phyloP scores from a whole-genome alignment of 306 rosid genomes.

The Hippophae gyantsensis region DNA sequence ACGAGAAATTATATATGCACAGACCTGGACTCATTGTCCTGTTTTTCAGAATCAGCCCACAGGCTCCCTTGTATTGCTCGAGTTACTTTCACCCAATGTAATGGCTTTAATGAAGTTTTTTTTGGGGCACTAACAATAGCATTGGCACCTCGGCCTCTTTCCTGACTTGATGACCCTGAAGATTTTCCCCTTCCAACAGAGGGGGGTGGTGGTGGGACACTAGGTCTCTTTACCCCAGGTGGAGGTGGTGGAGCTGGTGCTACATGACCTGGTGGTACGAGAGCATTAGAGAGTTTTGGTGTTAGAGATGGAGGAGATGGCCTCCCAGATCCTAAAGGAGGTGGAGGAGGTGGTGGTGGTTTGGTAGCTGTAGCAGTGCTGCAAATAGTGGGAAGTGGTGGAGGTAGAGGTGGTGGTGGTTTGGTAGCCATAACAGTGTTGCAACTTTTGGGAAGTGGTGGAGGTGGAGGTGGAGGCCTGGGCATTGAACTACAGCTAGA shows the following conservation, averaged over 20 bases:
- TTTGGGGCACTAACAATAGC: constrained; percentile 48
- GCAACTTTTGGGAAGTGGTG: constrained; percentile 6
- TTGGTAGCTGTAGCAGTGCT: background rate
- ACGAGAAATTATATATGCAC: constrained; percentile 15
- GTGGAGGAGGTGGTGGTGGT: constrained; percentile 11
- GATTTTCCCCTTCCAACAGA: constrained; percentile 32
- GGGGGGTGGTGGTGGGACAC: constrained; percentile 41
- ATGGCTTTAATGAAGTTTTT: constrained; percentile 62
- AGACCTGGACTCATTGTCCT: constrained; percentile 68
- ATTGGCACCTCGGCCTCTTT: constrained; percentile 49
- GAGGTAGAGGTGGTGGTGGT: background rate
- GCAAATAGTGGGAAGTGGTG: constrained; percentile 1
- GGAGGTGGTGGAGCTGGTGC: constrained; percentile 33
- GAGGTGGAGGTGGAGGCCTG: constrained; percentile 8
- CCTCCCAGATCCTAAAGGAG: background rate
- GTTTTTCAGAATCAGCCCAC: constrained; percentile 91
- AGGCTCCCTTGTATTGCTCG: constrained; percentile 84
- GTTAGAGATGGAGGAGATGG: constrained; percentile 6
- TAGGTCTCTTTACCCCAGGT: constrained; percentile 28
- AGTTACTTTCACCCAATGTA: constrained; percentile 95
- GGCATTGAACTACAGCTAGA: background rate
- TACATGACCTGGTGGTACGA: constrained; percentile 13
- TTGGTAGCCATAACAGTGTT: background rate
- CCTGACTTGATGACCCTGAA: constrained; percentile 43
- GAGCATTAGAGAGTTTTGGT: constrained; percentile 8